phyloP scores from a whole-genome alignment of 495 filamentous ascomycete species.

The Trypethelium eluteriae region DNA sequence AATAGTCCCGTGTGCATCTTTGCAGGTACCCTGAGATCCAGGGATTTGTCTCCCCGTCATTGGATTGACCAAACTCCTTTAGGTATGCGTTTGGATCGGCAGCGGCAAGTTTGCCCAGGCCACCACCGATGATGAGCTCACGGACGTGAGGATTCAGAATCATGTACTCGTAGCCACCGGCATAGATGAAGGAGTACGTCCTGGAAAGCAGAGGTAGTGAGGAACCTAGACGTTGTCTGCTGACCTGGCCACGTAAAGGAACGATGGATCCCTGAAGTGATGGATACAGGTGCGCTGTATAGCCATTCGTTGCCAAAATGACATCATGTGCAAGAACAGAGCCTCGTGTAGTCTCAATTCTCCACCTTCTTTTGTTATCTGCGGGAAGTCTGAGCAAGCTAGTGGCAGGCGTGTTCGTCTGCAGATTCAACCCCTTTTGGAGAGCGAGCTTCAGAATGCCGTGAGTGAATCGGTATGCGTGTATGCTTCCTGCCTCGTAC shows the following conservation, averaged over 20 bases:
- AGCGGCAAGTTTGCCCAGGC: slow-evolving; percentile 41
- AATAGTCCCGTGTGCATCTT: slow-evolving; percentile 44
- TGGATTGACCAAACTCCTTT: slow-evolving; percentile 44
- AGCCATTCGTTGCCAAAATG: slow-evolving; percentile 66
- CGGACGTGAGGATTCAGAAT: slow-evolving; percentile 47
- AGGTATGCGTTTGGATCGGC: slow-evolving; percentile 34
- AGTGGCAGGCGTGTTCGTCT: slow-evolving; percentile 51
- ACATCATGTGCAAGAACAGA: slow-evolving; percentile 47
- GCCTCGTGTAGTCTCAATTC: slow-evolving; percentile 48
- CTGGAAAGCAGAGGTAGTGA: slow-evolving; percentile 40
- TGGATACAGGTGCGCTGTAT: slow-evolving; percentile 52
- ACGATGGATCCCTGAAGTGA: slow-evolving; percentile 54
- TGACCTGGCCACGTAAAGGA: slow-evolving; percentile 61
- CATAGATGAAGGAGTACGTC: slow-evolving; percentile 58
- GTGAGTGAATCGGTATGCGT: slow-evolving; percentile 56
- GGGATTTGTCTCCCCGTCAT: slow-evolving; percentile 51
- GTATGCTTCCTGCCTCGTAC: slow-evolving; percentile 57
- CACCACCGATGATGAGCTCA: slow-evolving; percentile 60
- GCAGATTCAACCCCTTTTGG: slow-evolving; percentile 49
- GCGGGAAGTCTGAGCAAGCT: neutral
- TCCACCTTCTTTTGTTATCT: slow-evolving; percentile 29
- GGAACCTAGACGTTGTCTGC: slow-evolving; percentile 50
- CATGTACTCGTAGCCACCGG: slow-evolving; percentile 58
- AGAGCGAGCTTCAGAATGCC: slow-evolving; percentile 52
- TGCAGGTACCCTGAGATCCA: slow-evolving; percentile 47